Evolutionary conservation across 2,329 filamentous ascomycete genomes (phyloP).

Genomic region (Verticillium nubilum): DNA sequence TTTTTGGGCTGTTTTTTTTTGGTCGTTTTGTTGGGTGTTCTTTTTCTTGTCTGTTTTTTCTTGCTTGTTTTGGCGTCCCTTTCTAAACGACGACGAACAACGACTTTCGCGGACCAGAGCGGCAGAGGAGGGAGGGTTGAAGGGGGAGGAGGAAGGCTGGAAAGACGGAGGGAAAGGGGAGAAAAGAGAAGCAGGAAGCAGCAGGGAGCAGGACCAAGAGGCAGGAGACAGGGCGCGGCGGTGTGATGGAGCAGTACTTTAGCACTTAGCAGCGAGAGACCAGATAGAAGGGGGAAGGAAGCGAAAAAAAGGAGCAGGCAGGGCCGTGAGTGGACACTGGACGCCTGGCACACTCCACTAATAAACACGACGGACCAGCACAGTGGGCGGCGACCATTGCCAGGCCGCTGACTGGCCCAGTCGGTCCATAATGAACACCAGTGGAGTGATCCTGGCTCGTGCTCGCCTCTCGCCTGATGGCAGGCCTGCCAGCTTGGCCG

Average conservation of each 20-base stretch:
- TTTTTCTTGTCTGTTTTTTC: constrained; percentile 12
- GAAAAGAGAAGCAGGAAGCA: constrained; percentile 22
- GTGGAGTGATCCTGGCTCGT: not conserved
- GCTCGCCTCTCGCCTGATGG: not conserved
- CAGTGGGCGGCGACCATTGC: not conserved
- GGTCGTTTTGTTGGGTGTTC: constrained; percentile 16
- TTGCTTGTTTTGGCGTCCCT: constrained; percentile 4
- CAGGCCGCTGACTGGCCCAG: not conserved
- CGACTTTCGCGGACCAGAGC: constrained; percentile 14
- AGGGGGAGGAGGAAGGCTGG: constrained; percentile 16
- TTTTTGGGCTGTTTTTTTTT: constrained; percentile 3
- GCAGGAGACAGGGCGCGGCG: constrained; percentile 20
- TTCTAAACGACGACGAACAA: constrained; percentile 21
- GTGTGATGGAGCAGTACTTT: constrained; percentile 11
- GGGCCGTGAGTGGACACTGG: constrained; percentile 3
- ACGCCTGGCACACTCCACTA: not conserved
- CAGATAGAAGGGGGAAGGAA: constrained; percentile 7
- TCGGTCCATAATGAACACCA: not conserved
- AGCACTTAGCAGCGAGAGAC: constrained; percentile 2
- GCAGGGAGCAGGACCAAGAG: constrained; percentile 20
- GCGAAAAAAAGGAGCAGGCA: constrained; percentile 7
- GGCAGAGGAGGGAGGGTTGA: constrained; percentile 19
- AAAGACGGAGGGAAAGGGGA: constrained; percentile 22
- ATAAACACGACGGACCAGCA: not conserved
- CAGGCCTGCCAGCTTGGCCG: not conserved